Percentiles rank a stretch among this genome's conserved stretches.
These are phyloP conservation scores for Salvia splendens DNA, from an alignment of 257 asterid species.

Conservation along the genomic window DNA sequence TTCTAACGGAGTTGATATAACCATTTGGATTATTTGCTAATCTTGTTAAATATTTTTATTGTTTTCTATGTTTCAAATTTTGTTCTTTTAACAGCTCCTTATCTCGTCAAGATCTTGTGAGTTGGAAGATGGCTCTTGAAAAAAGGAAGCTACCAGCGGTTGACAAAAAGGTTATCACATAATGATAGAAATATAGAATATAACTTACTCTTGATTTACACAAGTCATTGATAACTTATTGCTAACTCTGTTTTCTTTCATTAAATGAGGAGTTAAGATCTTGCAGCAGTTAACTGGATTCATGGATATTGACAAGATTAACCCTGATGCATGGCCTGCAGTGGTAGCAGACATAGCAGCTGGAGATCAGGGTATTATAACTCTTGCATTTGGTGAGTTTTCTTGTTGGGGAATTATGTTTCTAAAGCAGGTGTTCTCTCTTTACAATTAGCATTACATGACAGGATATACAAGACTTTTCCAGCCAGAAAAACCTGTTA, in stretches of 20 bases:
- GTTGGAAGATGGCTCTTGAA: slow-evolving; percentile 98
- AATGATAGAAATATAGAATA: slow-evolving; percentile 21
- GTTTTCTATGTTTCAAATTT: slow-evolving; percentile 10
- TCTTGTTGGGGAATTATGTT: slow-evolving; percentile 9
- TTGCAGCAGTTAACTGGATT: slow-evolving; percentile 86
- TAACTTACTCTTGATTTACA: slow-evolving; percentile 19
- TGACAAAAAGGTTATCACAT: slow-evolving; percentile 69
- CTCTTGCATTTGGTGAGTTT: slow-evolving; percentile 88
- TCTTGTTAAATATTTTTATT: slow-evolving; percentile 15
- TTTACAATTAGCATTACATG: slow-evolving; percentile 12
- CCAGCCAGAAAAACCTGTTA: slow-evolving; percentile 98
- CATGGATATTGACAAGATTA: slow-evolving; percentile 87
- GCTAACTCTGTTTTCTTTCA: slow-evolving; percentile 25
- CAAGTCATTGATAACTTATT: slow-evolving; percentile 28
- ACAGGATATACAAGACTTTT: slow-evolving; percentile 94
- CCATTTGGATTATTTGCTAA: slow-evolving; percentile 26
- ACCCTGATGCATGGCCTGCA: slow-evolving; percentile 99
- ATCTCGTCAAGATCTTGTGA: slow-evolving; percentile 96
- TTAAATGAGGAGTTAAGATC: slow-evolving; percentile 42
- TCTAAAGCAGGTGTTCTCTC: slow-evolving; percentile 24
- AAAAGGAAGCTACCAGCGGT: slow-evolving; percentile 83
- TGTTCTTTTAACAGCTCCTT: slow-evolving; percentile 54
- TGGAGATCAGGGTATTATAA: slow-evolving; percentile 85
- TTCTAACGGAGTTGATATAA: slow-evolving; percentile 17
- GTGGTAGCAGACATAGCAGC: slow-evolving; percentile 82